phyloP scores from a whole-genome alignment of 768 basidiomycete species.

The Termitomyces titanicus region DNA sequence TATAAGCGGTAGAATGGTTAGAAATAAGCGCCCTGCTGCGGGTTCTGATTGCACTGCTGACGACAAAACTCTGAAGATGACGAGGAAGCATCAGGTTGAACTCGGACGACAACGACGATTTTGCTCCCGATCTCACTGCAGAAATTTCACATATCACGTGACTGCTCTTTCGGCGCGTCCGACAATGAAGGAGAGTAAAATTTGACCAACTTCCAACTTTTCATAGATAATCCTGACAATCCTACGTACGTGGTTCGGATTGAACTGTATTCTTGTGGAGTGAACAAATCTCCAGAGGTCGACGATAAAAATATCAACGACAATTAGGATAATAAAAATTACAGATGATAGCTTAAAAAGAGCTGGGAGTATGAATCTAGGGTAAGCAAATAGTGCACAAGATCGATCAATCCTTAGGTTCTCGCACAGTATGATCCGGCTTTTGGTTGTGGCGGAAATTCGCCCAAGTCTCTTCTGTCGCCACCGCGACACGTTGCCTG shows the following conservation, averaged over 20 bases:
- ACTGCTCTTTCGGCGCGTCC: not conserved
- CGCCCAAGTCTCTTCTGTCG: slow-evolving; percentile 68
- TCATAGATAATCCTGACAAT: too few species aligned
- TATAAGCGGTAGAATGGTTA: slow-evolving; percentile 19
- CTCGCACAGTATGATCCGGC: slow-evolving; percentile 13
- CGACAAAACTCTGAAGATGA: slow-evolving; percentile 36
- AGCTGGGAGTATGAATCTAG: not conserved
- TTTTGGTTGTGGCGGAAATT: slow-evolving; percentile 33
- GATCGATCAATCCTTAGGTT: slow-evolving; percentile 9
- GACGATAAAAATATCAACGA: not conserved
- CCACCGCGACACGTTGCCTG: slow-evolving; percentile 66
- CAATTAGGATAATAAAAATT: not conserved
- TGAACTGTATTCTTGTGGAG: not conserved
- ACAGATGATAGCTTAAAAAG: not conserved
- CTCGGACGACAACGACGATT: not conserved
- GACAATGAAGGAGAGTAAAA: too few species aligned
- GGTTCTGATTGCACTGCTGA: slow-evolving; percentile 30
- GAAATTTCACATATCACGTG: slow-evolving; percentile 19
- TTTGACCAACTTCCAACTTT: too few species aligned
- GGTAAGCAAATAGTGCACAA: not conserved
- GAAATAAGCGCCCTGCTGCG: slow-evolving; percentile 20
- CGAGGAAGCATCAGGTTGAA: slow-evolving; percentile 36
- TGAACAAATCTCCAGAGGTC: not conserved
- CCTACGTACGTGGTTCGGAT: too few species aligned
- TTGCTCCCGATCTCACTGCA: slow-evolving; percentile 1